phyloP scores from a whole-genome alignment of 2,329 filamentous ascomycete species.

The Verticillium nonalfalfae region DNA sequence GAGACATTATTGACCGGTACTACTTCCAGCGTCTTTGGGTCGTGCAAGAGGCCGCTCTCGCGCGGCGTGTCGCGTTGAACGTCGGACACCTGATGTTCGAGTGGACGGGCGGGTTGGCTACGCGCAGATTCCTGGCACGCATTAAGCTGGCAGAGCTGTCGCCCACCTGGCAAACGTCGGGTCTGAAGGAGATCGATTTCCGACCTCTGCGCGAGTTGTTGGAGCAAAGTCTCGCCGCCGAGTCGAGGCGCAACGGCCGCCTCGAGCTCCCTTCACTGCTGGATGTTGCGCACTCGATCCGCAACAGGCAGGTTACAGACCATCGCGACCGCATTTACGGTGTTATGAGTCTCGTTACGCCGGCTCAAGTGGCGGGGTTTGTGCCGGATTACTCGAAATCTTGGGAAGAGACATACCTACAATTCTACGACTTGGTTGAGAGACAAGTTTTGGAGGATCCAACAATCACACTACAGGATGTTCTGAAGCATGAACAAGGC shows the following conservation, averaged over 20 bases:
- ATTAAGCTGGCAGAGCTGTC: constrained; percentile 1
- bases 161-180: neutral
- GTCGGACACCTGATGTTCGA: neutral
- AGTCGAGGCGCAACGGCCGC: neutral
- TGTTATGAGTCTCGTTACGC: neutral
- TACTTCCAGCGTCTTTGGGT: constrained; percentile 28
- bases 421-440: neutral
- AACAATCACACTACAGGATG: neutral
- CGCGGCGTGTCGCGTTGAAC: constrained; percentile 10
- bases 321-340: neutral
- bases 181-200: neutral
- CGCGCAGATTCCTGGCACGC: neutral
- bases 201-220: neutral
- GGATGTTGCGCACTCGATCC: neutral
- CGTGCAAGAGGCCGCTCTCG: constrained; percentile 21
- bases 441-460: neutral
- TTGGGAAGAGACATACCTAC: neutral
- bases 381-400: neutral
- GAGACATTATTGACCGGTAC: constrained; percentile 22
- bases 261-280: neutral
- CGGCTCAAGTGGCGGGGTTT: neutral
- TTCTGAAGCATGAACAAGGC: neutral
- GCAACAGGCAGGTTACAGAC: neutral
- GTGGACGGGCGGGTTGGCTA: neutral
- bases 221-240: neutral